Conservation (phyloP, 2,329 filamentous ascomycete genomes). For the Thermoascus crustaceus region DNA sequence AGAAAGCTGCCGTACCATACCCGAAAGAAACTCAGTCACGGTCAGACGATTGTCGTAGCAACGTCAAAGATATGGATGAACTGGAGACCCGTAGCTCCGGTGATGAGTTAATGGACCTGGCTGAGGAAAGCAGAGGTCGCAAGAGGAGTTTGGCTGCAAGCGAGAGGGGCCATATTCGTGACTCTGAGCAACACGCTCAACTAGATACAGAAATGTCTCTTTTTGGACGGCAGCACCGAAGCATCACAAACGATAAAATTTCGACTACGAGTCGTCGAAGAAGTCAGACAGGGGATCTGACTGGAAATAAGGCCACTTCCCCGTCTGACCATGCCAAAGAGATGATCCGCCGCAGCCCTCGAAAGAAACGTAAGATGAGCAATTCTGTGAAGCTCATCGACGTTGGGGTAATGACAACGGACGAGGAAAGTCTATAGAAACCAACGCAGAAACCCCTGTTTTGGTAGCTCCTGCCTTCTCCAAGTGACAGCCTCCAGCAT, state of each 20-base stretch:
- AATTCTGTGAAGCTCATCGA: conserved; percentile 23
- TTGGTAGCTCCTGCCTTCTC: too few relatives aligned
- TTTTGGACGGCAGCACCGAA: too few relatives aligned
- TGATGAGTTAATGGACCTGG: conserved; percentile 2
- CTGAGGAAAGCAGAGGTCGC: conserved; percentile 2
- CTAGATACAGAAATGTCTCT: too few relatives aligned
- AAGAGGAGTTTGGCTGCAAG: conserved; percentile 6
- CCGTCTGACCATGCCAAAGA: background rate
- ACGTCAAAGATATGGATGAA: conserved; percentile 1
- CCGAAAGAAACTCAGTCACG: too few relatives aligned
- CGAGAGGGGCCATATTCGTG: background rate
- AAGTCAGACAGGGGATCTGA: too few relatives aligned
- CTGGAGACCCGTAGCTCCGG: conserved; percentile 2
- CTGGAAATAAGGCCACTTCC: too few relatives aligned
- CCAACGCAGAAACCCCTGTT: background rate
- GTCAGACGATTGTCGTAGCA: background rate
- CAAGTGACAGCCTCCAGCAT: too few relatives aligned
- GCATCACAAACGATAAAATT: too few relatives aligned
- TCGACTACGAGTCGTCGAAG: too few relatives aligned
- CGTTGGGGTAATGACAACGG: conserved; percentile 17
- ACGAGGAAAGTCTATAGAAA: conserved; percentile 10
- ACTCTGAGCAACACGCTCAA: too few relatives aligned
- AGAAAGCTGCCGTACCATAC: background rate
- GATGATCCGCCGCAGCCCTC: conserved; percentile 6
- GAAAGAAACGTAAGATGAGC: conserved; percentile 25